Evolutionary conservation across 108 stramenopile genomes (phyloP).

Genomic region (Schizochytrium sp.): DNA sequence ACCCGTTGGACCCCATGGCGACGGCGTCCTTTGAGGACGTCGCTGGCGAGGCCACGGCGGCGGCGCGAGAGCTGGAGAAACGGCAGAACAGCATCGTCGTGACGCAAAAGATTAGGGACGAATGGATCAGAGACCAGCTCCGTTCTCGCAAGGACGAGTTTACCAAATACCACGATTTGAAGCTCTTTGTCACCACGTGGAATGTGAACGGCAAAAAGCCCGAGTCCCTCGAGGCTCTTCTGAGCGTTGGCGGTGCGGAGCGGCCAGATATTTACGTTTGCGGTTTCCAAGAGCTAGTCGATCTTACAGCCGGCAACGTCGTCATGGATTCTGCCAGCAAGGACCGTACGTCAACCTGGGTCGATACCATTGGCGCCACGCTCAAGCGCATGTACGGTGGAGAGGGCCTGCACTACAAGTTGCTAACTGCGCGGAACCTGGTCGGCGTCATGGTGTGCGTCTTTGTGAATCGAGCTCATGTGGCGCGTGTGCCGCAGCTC

Average conservation of each 20-base stretch:
- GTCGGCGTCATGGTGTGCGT: constrained; percentile 87
- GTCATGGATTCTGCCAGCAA: constrained; percentile 84
- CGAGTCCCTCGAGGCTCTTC: constrained; percentile 68
- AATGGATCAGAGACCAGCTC: constrained; percentile 45
- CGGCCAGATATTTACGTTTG: constrained; percentile 32
- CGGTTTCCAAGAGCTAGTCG: constrained; percentile 93
- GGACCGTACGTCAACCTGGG: constrained; percentile 75
- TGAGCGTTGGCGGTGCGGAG: constrained; percentile 37
- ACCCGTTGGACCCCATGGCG: background rate
- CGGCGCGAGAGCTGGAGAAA: background rate
- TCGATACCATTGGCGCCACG: constrained; percentile 60
- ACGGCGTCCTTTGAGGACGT: background rate
- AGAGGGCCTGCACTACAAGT: constrained; percentile 26
- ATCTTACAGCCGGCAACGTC: constrained; percentile 96
- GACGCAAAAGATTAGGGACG: constrained; percentile 34
- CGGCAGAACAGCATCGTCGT: background rate
- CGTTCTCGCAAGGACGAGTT: constrained; percentile 38
- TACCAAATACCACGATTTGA: constrained; percentile 1
- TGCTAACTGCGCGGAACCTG: constrained; percentile 55
- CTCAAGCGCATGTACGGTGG: constrained; percentile 55
- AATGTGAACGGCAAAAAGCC: constrained; percentile 97
- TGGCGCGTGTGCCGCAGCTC: constrained; percentile 47
- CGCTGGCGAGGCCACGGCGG: background rate
- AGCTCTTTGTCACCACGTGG: constrained; percentile 86
- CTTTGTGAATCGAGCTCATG: constrained; percentile 69